These are phyloP conservation scores for Ilex paraguariensis DNA, from an alignment of 305 asterid genomes.

Conservation along the genomic window DNA sequence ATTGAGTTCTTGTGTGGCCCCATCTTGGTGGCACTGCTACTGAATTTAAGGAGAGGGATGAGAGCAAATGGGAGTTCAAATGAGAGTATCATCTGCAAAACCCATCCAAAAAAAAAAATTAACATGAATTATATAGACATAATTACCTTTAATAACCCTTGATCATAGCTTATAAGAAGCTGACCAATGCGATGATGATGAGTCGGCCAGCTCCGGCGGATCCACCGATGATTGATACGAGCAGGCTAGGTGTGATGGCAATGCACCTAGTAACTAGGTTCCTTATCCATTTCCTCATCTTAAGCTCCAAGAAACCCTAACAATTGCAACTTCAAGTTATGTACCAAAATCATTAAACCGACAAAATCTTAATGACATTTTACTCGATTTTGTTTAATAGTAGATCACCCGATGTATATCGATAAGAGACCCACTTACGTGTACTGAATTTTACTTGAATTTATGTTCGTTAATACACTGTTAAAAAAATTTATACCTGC, in stretches of 20 bases:
- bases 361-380: too few relatives aligned
- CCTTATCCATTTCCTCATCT: constrained; percentile 70
- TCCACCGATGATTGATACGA: constrained; percentile 86
- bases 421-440: too few relatives aligned
- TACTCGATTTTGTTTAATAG: too few relatives aligned
- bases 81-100: constrained; percentile 78
- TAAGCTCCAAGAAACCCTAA: constrained; percentile 86
- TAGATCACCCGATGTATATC: too few relatives aligned
- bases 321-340: too few relatives aligned
- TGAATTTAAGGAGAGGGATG: constrained; percentile 79
- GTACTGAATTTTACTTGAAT: too few relatives aligned
- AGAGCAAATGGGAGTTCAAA: constrained; percentile 82
- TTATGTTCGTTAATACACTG: too few relatives aligned
- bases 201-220: constrained; percentile 81
- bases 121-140: too few relatives aligned
- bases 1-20: constrained; percentile 83
- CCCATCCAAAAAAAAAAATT: not conserved
- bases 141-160: too few relatives aligned
- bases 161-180: constrained; percentile 9
- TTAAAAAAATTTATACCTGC: constrained; percentile 12
- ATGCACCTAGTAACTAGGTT: constrained; percentile 76
- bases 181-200: constrained; percentile 85
- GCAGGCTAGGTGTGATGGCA: constrained; percentile 89
- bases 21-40: constrained; percentile 66
- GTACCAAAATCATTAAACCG: too few relatives aligned